A percentile compares a stretch with the other conserved stretches of the same genome.
phyloP scores from a whole-genome alignment of 1,139 yeast species.

The Hansenula sp. region DNA sequence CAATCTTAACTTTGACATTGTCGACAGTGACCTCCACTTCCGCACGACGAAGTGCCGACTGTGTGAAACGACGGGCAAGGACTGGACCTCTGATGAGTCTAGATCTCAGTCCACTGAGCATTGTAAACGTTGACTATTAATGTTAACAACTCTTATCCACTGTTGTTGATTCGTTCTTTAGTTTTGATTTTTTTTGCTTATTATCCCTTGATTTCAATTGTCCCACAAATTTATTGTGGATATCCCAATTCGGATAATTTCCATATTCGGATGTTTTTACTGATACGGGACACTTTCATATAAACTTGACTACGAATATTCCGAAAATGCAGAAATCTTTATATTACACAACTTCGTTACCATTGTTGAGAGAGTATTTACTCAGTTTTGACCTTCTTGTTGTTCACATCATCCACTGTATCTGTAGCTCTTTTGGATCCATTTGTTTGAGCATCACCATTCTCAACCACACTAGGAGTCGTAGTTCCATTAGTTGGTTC shows the following conservation, averaged over 20 bases:
- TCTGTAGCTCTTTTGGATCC: background rate
- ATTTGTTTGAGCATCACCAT: background rate
- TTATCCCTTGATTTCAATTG: background rate
- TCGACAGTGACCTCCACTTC: slow-evolving; percentile 78
- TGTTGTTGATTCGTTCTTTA: background rate
- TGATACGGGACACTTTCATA: too few relatives aligned
- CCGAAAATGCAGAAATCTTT: background rate
- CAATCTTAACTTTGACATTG: slow-evolving; percentile 72
- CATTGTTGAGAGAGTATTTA: background rate
- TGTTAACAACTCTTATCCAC: too few relatives aligned
- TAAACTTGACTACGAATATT: background rate
- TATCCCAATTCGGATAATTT: background rate
- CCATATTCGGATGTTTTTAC: background rate
- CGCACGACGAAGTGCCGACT: slow-evolving; percentile 28
- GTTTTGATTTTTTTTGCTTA: too few relatives aligned
- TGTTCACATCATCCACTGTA: background rate
- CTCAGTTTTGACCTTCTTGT: slow-evolving; percentile 1
- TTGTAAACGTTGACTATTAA: background rate
- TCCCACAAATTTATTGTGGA: too few relatives aligned
- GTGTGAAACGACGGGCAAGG: slow-evolving; percentile 23
- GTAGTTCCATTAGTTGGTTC: slow-evolving; percentile 1
- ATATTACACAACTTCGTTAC: background rate
- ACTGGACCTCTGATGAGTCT: background rate
- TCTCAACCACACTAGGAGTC: background rate
- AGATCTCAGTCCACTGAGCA: background rate